Evolutionary conservation across 805 yeast species (phyloP).

Genomic region (Yamadazyma nakazawae): DNA sequence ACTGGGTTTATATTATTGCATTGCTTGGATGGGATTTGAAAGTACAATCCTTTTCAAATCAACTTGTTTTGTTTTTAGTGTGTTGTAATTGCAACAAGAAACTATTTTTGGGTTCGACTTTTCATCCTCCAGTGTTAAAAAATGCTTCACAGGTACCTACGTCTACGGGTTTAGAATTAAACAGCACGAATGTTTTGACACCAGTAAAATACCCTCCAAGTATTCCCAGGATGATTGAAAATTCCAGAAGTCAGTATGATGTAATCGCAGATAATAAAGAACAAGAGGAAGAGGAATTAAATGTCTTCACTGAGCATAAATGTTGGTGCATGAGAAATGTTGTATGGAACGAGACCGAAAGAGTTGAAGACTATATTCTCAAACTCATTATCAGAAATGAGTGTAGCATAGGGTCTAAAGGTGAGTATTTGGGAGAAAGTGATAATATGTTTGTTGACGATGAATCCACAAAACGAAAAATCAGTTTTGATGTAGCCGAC

Average conservation of each 20-base stretch:
- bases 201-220: slow-evolving; percentile 29
- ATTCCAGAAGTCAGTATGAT: slow-evolving; percentile 16
- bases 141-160: slow-evolving; percentile 2
- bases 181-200: slow-evolving; percentile 24
- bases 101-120: slow-evolving; percentile 23
- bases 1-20: slow-evolving; percentile 35
- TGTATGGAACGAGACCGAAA: not conserved
- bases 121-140: slow-evolving; percentile 8
- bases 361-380: slow-evolving; percentile 19
- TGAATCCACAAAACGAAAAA: slow-evolving; percentile 4
- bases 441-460: slow-evolving; percentile 13
- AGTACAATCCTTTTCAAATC: slow-evolving; percentile 26
- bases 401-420: slow-evolving; percentile 23
- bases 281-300: slow-evolving; percentile 17
- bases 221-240: not conserved
- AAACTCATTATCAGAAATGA: slow-evolving; percentile 22
- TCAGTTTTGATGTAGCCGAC: slow-evolving; percentile 27
- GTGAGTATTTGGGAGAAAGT: slow-evolving; percentile 16
- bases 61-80: slow-evolving; percentile 27
- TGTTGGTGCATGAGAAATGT: slow-evolving; percentile 29
- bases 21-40: slow-evolving; percentile 36
- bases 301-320: slow-evolving; percentile 30
- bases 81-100: slow-evolving; percentile 38
- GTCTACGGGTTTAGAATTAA: slow-evolving; percentile 17
- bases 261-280: slow-evolving; percentile 16